A percentile compares a stretch with the other conserved stretches of the same genome.
Evolutionary conservation across 2,329 filamentous ascomycete species (phyloP).

Genomic region (Aurifilum marmelostoma): DNA sequence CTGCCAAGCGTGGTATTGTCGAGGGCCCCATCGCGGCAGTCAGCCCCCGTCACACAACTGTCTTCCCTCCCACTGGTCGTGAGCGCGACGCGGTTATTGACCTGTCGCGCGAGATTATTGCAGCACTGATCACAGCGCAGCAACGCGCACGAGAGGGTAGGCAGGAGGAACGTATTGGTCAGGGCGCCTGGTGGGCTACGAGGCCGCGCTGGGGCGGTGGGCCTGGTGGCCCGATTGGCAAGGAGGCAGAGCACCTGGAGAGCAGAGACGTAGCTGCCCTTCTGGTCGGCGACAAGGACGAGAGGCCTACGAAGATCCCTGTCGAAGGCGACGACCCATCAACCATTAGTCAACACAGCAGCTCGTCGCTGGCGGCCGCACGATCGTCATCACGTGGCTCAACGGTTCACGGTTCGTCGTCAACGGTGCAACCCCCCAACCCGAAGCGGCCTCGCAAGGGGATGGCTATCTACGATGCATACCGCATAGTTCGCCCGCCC

Average conservation of each 20-base stretch:
- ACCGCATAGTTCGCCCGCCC: slow-evolving; percentile 64
- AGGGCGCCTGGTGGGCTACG: slow-evolving; percentile 64
- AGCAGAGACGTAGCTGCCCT: slow-evolving; percentile 41
- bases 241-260: slow-evolving; percentile 52
- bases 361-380: neutral
- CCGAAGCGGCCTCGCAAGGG: slow-evolving; percentile 58
- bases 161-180: slow-evolving; percentile 58
- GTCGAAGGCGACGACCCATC: slow-evolving; percentile 6
- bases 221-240: slow-evolving; percentile 63
- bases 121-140: slow-evolving; percentile 65
- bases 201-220: slow-evolving; percentile 66
- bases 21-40: slow-evolving; percentile 66
- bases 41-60: slow-evolving; percentile 58
- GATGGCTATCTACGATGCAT: slow-evolving; percentile 64
- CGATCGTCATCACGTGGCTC: neutral
- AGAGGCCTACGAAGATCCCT: slow-evolving; percentile 30
- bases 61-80: slow-evolving; percentile 47
- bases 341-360: neutral
- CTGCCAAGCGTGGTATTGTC: slow-evolving; percentile 61
- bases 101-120: slow-evolving; percentile 62
- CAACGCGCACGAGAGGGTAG: slow-evolving; percentile 63
- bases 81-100: slow-evolving; percentile 64
- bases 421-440: slow-evolving; percentile 36
- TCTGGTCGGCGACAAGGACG: slow-evolving; percentile 51
- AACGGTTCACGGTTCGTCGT: neutral